Evolutionary conservation across 2,329 filamentous ascomycete species (phyloP).

Genomic region (Didymella arachidicola): DNA sequence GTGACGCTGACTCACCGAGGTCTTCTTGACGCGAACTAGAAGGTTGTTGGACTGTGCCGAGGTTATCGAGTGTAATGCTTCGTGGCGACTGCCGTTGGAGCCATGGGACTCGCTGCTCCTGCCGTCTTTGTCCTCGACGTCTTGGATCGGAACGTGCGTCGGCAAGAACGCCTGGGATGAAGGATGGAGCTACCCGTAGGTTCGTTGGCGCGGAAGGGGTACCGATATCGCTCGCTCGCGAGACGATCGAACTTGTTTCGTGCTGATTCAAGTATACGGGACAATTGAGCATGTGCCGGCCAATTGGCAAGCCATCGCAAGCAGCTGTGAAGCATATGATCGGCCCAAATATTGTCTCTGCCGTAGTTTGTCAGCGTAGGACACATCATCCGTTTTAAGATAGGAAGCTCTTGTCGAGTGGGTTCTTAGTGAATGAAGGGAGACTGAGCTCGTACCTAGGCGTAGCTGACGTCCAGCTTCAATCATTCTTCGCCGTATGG

Average conservation of each 20-base stretch:
- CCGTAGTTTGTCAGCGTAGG: neutral
- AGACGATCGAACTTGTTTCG: neutral
- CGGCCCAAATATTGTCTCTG: neutral
- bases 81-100: neutral
- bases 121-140: neutral
- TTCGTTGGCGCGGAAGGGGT: neutral
- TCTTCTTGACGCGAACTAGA: neutral
- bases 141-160: neutral
- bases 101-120: too few species aligned
- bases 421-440: neutral
- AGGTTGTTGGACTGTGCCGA: neutral
- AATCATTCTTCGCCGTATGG: neutral
- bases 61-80: neutral
- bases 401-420: neutral
- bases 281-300: neutral
- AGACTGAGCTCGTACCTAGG: neutral
- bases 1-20: neutral
- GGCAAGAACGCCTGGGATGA: neutral
- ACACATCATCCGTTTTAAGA: neutral
- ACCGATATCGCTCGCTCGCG: too few species aligned
- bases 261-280: neutral
- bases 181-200: too few species aligned
- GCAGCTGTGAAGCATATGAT: conserved; percentile 4
- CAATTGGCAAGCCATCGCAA: neutral
- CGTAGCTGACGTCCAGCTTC: neutral